Evolutionary conservation across 2,329 filamentous ascomycete species (phyloP), one percentile per base, ranked within the genome.

Genomic region (Fusarium tuaranense): DNA sequence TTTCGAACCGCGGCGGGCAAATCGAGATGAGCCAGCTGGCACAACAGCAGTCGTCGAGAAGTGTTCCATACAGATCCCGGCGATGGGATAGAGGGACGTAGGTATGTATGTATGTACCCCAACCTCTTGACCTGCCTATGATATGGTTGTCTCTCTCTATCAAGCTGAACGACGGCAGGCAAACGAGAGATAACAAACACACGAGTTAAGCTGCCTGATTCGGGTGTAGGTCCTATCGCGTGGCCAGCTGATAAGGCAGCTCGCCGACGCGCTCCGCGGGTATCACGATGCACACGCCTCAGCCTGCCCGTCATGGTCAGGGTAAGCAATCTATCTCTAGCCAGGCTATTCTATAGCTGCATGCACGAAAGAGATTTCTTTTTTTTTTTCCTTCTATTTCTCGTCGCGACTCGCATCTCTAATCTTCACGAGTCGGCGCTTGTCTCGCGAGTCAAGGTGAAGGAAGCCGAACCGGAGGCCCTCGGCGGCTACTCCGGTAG

Each of bases 1-100:
- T 60, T 60, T n/a, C 65, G 61, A 55, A 66, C 48, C 30, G 70
- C 16, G 22, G 46, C 10, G 22, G 62, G 55, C 76, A 77, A 73
- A 70, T 77, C 60, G 65, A 71, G 65, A 61, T 41, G 64, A 75
- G 76, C 76, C 76, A 78, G 72, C 70, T 78, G 76, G 74, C 74
- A 66, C 58, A 65, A 68, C 63, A 65, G 61, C 51, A 76, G 58
- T 68, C 63, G 63, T 70, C 64, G 48, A 60, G 65, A 65, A 55
- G 41, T 68, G 51, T 68, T 71, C 72, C 72, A 75, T 68, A 73
- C 69, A 73, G 72, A 75, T 73, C 72, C 72, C 20, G 63, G 69
- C 60, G 59, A 70, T 63, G 55, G 18, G 18, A n/a, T 36, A 58
- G 25, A 57, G 62, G 20, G 36, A 30, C 7, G 51, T 46, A 32